Conservation (phyloP, 768 basidiomycete species). For the Suillus cothurnatus region DNA sequence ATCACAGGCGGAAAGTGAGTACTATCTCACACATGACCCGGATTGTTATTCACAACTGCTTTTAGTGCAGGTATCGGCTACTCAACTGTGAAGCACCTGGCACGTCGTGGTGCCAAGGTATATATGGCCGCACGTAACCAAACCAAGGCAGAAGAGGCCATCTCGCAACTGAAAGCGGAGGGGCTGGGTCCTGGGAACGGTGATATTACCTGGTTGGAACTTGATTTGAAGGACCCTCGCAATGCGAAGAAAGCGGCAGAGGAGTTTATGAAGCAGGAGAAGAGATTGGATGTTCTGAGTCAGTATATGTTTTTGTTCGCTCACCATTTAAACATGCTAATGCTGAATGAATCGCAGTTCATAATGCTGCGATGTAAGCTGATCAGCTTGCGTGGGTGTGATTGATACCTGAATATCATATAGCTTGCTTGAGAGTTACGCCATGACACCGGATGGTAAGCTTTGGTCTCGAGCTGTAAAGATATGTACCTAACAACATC, state of each 20-base stretch:
- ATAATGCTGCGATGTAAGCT: conserved; percentile 55
- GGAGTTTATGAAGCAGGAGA: conserved; percentile 50
- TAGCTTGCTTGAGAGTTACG: conserved; percentile 24
- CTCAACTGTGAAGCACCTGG: conserved; percentile 53
- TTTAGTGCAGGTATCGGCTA: conserved; percentile 51
- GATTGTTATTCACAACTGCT: not conserved
- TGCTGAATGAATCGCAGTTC: conserved; percentile 39
- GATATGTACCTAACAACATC: not conserved
- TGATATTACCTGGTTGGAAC: conserved; percentile 48
- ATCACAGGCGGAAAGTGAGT: conserved; percentile 59
- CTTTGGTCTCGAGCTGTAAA: not conserved
- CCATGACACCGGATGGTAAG: conserved; percentile 31
- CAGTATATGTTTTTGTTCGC: conserved; percentile 17
- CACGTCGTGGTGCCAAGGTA: conserved; percentile 56
- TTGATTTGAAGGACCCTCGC: conserved; percentile 53
- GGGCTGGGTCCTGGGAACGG: conserved; percentile 48
- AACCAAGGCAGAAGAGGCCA: conserved; percentile 46
- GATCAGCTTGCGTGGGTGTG: not conserved
- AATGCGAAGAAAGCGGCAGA: conserved; percentile 50
- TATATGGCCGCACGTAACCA: conserved; percentile 58
- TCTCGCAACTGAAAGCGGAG: conserved; percentile 45
- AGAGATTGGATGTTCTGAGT: conserved; percentile 59
- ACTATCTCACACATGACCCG: conserved; percentile 22
- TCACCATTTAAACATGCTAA: not conserved
- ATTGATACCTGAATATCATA: conserved; percentile 3